phyloP scores from a whole-genome alignment of 2,329 filamentous ascomycete genomes.

The Paecilomyces sp. region DNA sequence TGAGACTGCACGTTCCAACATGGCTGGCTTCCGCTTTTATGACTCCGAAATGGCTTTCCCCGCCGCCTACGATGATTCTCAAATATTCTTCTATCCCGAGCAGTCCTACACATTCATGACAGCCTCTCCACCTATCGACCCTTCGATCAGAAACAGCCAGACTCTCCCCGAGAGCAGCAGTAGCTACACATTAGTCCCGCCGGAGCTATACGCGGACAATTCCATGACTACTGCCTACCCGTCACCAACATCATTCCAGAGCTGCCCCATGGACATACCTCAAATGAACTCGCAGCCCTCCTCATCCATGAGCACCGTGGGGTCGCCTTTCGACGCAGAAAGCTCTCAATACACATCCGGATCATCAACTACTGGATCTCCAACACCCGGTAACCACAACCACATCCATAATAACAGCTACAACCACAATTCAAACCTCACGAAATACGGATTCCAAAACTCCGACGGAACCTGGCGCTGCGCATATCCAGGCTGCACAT shows the following conservation, averaged over 20 bases:
- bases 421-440: conserved; percentile 5
- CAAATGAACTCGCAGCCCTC: background rate
- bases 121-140: background rate
- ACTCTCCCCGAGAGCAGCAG: background rate
- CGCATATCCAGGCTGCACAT: conserved; percentile 53
- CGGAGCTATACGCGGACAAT: conserved; percentile 1
- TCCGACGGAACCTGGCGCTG: conserved; percentile 47
- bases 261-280: background rate
- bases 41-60: background rate
- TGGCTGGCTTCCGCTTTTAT: background rate
- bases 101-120: background rate
- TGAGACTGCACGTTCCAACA: background rate
- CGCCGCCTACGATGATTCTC: background rate
- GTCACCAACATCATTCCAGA: background rate
- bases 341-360: background rate
- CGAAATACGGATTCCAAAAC: conserved; percentile 21
- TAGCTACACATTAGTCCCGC: background rate
- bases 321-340: background rate
- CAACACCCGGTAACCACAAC: conserved; percentile 16
- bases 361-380: conserved; percentile 1
- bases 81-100: background rate
- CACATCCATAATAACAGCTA: too few relatives aligned
- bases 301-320: background rate
- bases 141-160: background rate
- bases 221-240: background rate